phyloP scores from a whole-genome alignment of 371 early-diverging fungal species.

The Cokeromyces recurvatus region DNA sequence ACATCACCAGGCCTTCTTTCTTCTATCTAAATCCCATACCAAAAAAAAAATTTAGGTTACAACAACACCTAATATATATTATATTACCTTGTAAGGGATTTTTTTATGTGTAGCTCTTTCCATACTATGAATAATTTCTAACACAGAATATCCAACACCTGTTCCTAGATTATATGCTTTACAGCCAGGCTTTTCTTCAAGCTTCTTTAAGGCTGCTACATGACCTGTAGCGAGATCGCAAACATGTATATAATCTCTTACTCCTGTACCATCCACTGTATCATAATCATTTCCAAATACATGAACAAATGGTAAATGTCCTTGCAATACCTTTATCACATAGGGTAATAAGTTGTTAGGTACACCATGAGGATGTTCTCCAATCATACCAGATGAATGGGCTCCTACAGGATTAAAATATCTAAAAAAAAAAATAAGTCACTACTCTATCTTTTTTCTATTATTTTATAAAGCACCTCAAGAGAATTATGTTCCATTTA shows the following conservation, averaged over 20 bases:
- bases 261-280: conserved; percentile 89
- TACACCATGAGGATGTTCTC: conserved; percentile 80
- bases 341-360: conserved; percentile 91
- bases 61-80: conserved; percentile 11
- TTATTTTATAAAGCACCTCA: conserved; percentile 38
- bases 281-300: conserved; percentile 84
- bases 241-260: conserved; percentile 90
- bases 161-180: conserved; percentile 84
- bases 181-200: conserved; percentile 53
- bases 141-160: conserved; percentile 80
- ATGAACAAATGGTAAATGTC: conserved; percentile 64
- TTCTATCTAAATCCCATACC: conserved; percentile 26
- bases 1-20: conserved; percentile 81
- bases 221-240: conserved; percentile 86
- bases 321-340: conserved; percentile 76
- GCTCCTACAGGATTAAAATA: conserved; percentile 95
- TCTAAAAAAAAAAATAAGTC: conserved; percentile 10
- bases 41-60: not conserved
- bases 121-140: conserved; percentile 81
- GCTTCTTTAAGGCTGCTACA: conserved; percentile 68
- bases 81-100: conserved; percentile 55
- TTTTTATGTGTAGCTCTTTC: conserved; percentile 58
- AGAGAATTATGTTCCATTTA: conserved; percentile 62
- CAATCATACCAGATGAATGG: conserved; percentile 80
- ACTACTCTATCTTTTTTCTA: not conserved